Base-by-base conservation (phyloP, 2,329 filamentous ascomycete species). In the Talaromyces sp. region DNA sequence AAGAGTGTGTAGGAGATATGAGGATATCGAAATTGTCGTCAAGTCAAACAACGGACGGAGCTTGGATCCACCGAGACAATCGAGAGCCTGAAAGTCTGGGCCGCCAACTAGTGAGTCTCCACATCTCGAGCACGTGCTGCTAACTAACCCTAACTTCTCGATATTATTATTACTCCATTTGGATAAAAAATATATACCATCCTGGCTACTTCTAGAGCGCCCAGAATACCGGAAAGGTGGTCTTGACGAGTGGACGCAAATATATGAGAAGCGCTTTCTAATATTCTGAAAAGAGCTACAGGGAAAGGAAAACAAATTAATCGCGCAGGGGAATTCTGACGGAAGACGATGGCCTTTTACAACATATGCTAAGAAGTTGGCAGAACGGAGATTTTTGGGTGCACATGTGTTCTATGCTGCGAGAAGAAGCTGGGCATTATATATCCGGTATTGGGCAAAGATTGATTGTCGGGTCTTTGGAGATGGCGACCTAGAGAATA, bases 381-480 rank as follows among this genome's bases (percentile, higher is more conserved):
- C 56, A 64, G n/a, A 62, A 22, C n/a, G 61, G 62, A 4, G 55
- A 59, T 53, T 65, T 62, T 43, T 63, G 63, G 66, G 58, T 66
- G n/a, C n/a, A n/a, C n/a, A n/a, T 59, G 43, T 39, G n/a, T n/a
- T n/a, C n/a, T 66, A 67, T 53, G 66, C 63, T 6, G 60, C 62
- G 6, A 48, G 60, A 43, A 63, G 60, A 10, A 67, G 65, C 37
- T 68, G 58, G 57, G 63, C 63, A 1, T 69, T 70, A 53, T 64
- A 68, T 60, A 59, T 59, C 39, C 53, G 69, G 9, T 66, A 62
- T 41, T 69, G 66, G 64, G 31, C 58, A 6, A 62, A 62, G 21
- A 65, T 68, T 59, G 66, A 69, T 40, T 39, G 59, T 9, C 57
- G 60, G 37, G 66, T 65, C 21, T 69, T 65, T 63, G 66, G 66